Evolutionary conservation across 2,329 filamentous ascomycete species (phyloP).

Genomic region (Purpureocillium takamizusanense): DNA sequence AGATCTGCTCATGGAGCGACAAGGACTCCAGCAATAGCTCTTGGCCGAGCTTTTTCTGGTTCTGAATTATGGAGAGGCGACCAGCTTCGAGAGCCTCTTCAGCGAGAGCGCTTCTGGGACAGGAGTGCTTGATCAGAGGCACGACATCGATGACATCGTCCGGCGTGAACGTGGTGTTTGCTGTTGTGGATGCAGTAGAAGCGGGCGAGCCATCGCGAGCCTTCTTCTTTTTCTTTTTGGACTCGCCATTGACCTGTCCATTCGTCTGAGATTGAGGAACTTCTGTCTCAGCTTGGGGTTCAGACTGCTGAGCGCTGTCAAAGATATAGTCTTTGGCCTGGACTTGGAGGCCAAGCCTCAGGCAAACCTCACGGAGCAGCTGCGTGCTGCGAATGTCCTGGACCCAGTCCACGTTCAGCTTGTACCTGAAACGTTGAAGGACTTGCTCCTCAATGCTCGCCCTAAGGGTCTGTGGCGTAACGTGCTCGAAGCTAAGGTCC

Average conservation of each 20-base stretch:
- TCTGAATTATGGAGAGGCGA: constrained; percentile 89
- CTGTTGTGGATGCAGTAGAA: constrained; percentile 31
- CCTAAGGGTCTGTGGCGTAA: constrained; percentile 65
- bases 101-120: constrained; percentile 79
- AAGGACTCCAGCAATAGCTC: constrained; percentile 93
- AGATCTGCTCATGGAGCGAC: constrained; percentile 96
- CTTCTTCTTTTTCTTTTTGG: constrained; percentile 56
- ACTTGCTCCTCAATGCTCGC: constrained; percentile 65
- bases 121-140: constrained; percentile 91
- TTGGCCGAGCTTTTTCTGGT: constrained; percentile 91
- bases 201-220: constrained; percentile 44
- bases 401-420: constrained; percentile 60
- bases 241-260: constrained; percentile 32
- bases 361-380: constrained; percentile 75
- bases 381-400: constrained; percentile 64
- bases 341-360: constrained; percentile 87
- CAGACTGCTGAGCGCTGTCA: constrained; percentile 15
- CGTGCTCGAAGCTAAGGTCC: constrained; percentile 70
- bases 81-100: constrained; percentile 95
- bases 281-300: constrained; percentile 20
- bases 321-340: constrained; percentile 53
- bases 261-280: constrained; percentile 24
- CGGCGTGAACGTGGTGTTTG: constrained; percentile 51
- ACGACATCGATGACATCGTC: constrained; percentile 89
- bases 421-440: constrained; percentile 65